Conservation (phyloP, 371 early-diverging fungal genomes). For the Syncephalastrum sp. region DNA sequence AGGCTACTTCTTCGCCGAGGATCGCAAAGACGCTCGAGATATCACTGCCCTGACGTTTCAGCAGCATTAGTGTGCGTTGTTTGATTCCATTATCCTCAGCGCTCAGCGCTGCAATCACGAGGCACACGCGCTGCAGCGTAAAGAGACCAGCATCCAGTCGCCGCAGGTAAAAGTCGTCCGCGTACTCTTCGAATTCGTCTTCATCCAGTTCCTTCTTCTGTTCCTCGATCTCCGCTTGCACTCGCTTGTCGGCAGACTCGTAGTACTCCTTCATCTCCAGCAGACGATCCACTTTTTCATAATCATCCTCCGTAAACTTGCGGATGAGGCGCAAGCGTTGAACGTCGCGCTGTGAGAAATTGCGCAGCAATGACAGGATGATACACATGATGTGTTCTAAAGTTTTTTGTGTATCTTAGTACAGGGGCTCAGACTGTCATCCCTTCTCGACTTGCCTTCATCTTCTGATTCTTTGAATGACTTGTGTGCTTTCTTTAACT, state of each 20-base stretch:
- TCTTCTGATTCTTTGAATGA: slow-evolving; percentile 72
- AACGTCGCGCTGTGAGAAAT: slow-evolving; percentile 55
- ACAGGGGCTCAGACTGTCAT: background rate
- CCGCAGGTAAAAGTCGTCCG: slow-evolving; percentile 57
- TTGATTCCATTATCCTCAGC: slow-evolving; percentile 46
- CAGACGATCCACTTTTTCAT: slow-evolving; percentile 76
- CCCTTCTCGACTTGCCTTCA: slow-evolving; percentile 48
- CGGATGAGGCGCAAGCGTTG: slow-evolving; percentile 73
- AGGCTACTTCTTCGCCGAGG: slow-evolving; percentile 31
- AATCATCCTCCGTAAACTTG: slow-evolving; percentile 82
- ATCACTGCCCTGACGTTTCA: slow-evolving; percentile 25
- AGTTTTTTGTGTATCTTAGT: background rate
- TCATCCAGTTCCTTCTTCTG: slow-evolving; percentile 49
- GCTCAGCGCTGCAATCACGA: slow-evolving; percentile 62
- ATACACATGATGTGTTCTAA: slow-evolving; percentile 82
- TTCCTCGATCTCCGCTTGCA: slow-evolving; percentile 49
- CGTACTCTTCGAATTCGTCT: slow-evolving; percentile 55
- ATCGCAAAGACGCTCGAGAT: slow-evolving; percentile 27
- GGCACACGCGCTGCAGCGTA: slow-evolving; percentile 75
- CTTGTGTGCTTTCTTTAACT: slow-evolving; percentile 65
- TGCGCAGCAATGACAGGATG: slow-evolving; percentile 71
- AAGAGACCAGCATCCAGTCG: slow-evolving; percentile 83
- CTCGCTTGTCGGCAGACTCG: slow-evolving; percentile 54
- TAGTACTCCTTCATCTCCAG: slow-evolving; percentile 74
- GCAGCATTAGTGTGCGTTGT: slow-evolving; percentile 24